A percentile compares a stretch with the other conserved stretches of the same genome.
Evolutionary conservation across 306 rosid genomes (phyloP).

Genomic region (Medicago truncatula): DNA sequence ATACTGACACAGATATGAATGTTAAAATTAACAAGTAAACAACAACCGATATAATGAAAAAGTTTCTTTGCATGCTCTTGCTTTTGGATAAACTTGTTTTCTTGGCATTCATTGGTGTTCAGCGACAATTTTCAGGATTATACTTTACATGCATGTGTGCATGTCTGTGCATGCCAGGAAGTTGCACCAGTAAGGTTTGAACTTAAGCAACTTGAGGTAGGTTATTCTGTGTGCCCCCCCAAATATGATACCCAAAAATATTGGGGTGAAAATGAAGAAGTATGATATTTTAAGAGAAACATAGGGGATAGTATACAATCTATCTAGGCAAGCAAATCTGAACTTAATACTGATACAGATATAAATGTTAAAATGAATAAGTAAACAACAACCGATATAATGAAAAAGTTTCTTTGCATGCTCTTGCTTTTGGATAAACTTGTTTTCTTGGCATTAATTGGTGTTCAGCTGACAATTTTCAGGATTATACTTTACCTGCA

Average conservation of each 20-base stretch:
- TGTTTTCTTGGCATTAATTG: not conserved
- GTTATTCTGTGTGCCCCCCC: too few relatives aligned
- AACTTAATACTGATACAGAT: not conserved
- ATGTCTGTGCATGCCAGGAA: not conserved
- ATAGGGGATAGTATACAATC: not conserved
- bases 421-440: not conserved
- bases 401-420: not conserved
- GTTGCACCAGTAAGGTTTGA: slow-evolving; percentile 1
- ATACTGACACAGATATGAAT: not conserved
- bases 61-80: not conserved
- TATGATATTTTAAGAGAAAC: slow-evolving; percentile 1
- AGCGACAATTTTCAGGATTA: slow-evolving; percentile 2
- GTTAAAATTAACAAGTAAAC: not conserved
- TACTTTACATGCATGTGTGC: not conserved
- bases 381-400: not conserved
- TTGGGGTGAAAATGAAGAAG: not conserved
- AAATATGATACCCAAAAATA: slow-evolving; percentile 14
- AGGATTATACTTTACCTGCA: not conserved
- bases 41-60: not conserved
- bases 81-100: not conserved
- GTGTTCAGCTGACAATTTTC: slow-evolving; percentile 11
- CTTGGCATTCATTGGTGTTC: not conserved
- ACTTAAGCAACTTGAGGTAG: too few relatives aligned
- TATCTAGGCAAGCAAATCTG: slow-evolving; percentile 15
- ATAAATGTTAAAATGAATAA: not conserved